phyloP scores from a whole-genome alignment of 1,139 yeast genomes.

The Kurtzmaniella quercitrusa region DNA sequence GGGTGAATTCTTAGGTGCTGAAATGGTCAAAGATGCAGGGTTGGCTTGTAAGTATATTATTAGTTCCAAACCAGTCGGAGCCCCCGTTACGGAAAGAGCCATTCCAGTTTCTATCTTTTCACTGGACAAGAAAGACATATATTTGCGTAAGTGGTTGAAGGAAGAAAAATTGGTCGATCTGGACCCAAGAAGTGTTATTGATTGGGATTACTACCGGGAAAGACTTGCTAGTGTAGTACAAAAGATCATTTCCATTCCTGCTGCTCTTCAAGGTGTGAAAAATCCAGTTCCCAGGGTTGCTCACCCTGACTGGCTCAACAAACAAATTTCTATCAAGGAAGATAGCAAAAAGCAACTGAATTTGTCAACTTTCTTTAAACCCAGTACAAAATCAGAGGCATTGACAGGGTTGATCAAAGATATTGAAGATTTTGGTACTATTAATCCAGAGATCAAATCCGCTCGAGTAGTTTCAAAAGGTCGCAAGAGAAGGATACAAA shows the following conservation, averaged over 20 bases:
- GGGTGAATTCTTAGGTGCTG: slow-evolving; percentile 95
- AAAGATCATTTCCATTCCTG: slow-evolving; percentile 94
- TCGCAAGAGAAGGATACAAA: slow-evolving; percentile 27
- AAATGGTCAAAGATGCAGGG: slow-evolving; percentile 96
- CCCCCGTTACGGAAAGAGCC: slow-evolving; percentile 96
- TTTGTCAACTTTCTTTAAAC: slow-evolving; percentile 54
- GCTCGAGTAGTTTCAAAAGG: slow-evolving; percentile 17
- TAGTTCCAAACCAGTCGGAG: slow-evolving; percentile 74
- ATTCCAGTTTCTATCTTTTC: slow-evolving; percentile 95
- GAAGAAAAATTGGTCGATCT: slow-evolving; percentile 76
- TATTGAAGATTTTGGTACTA: slow-evolving; percentile 72
- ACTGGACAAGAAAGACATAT: slow-evolving; percentile 63
- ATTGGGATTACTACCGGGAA: slow-evolving; percentile 91
- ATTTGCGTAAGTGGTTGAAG: slow-evolving; percentile 79
- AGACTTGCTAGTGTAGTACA: slow-evolving; percentile 91
- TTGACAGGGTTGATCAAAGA: slow-evolving; percentile 44
- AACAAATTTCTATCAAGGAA: slow-evolving; percentile 51
- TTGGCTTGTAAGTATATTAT: slow-evolving; percentile 93
- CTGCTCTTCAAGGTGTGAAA: slow-evolving; percentile 83
- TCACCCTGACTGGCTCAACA: slow-evolving; percentile 92
- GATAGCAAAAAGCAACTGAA: slow-evolving; percentile 73
- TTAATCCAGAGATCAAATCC: slow-evolving; percentile 46
- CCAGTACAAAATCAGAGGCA: slow-evolving; percentile 28
- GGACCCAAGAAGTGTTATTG: slow-evolving; percentile 85
- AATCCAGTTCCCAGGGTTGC: slow-evolving; percentile 94